Conservation (phyloP, 495 filamentous ascomycete species). For the Articulospora tetracladia region DNA sequence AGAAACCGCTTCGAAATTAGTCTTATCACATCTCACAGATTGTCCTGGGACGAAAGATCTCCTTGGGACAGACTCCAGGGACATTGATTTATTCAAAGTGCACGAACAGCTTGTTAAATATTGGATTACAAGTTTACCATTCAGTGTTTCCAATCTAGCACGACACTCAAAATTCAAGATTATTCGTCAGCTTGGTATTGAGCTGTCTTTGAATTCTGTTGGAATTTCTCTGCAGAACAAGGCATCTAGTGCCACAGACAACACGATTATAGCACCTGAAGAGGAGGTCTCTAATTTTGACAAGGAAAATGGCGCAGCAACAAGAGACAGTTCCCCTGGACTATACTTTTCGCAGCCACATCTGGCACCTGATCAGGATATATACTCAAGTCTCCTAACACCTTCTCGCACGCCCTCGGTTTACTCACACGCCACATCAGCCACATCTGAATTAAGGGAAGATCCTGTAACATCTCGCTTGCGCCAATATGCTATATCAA, state of each 20-base stretch:
- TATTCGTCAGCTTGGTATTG: constrained; percentile 20
- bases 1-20: constrained; percentile 6
- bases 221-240: constrained; percentile 17
- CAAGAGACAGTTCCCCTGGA: constrained; percentile 10
- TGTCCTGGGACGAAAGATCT: constrained; percentile 4
- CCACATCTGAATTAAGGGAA: constrained; percentile 13
- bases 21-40: constrained; percentile 8
- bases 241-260: not conserved
- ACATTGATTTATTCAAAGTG: constrained; percentile 12
- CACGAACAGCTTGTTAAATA: constrained; percentile 20
- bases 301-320: not conserved
- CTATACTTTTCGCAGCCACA: constrained; percentile 10
- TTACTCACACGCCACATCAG: constrained; percentile 16
- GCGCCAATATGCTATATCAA: constrained; percentile 20
- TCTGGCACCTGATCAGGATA: not conserved
- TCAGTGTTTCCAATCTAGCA: constrained; percentile 1
- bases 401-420: constrained; percentile 17
- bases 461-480: constrained; percentile 22
- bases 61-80: not conserved
- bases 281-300: not conserved
- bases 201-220: constrained; percentile 22
- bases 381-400: constrained; percentile 10
- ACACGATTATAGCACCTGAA: not conserved
- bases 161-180: constrained; percentile 23
- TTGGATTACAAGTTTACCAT: constrained; percentile 22